Base-by-base conservation (phyloP, 257 asterid species). In the Capsicum chinense region DNA sequence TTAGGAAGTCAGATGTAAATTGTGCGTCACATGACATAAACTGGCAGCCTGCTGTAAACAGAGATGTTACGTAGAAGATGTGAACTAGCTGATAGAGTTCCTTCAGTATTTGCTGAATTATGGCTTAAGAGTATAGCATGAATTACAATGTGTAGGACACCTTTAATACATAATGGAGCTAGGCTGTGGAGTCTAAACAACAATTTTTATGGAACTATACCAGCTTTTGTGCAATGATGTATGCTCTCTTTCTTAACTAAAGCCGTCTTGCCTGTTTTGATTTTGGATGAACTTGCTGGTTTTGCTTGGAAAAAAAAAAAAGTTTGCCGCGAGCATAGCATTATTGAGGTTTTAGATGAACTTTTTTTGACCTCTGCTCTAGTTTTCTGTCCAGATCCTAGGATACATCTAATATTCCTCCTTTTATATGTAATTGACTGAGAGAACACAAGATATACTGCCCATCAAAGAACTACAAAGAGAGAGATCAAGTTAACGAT, bases 291-390 rank as follows among this genome's bases (percentile, higher is more conserved):
- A 19, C 80, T 19, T 39, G 5, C 56, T 70, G 35, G 44, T 48
- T 48, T 74, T 74, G 13, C 80, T 50, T 50, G 80, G 80, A 74
- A 74, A 19, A 74, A 48, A 74, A 48, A 60, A 50, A 8, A 74
- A 74, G 19, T 19, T 74, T 44, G 60, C 26, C 0, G 60, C 44
- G 0, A 73, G 37, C 59, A 48, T 73, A 73, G 80, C 56, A 48
- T 73, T 73, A 73, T 48, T 73, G 9, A 73, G 5, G 37, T 19
- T 19, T 59, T 73, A 37, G 60, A 48, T 73, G 60, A 12, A 73
- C 60, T 48, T 48, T 13, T n/a, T 19, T 5, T 48, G 42, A 48
- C 14, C 7, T 73, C 15, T 73, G 59, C 60, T 48, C 60, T 71
- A n/a, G 60, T 73, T 39, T 2, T 39, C 44, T 39, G 44, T 73